These are phyloP conservation scores for Plasmodium yoelii DNA, from an alignment of 169 alveolate species.

Conservation along the genomic window DNA sequence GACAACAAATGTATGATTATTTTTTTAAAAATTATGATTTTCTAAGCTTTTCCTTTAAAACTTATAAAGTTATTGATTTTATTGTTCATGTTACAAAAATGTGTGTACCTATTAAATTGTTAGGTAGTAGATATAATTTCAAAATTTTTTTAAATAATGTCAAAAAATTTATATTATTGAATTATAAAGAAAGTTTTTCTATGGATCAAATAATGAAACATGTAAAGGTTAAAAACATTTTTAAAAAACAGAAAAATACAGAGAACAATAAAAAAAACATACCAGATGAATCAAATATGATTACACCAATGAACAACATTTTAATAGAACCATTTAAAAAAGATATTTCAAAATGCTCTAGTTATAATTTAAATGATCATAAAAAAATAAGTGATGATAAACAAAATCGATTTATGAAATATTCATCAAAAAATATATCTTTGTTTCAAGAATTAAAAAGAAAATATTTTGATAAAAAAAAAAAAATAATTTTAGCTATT, in stretches of 20 bases:
- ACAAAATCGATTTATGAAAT: not conserved
- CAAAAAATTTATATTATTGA: constrained; percentile 52
- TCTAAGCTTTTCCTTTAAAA: constrained; percentile 48
- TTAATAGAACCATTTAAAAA: no score
- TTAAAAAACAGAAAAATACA: constrained; percentile 9
- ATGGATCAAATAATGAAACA: constrained; percentile 72
- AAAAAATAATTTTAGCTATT: constrained; percentile 35
- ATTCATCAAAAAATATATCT: not conserved
- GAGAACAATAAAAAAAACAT: no score
- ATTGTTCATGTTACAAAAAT: constrained; percentile 47
- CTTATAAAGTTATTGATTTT: constrained; percentile 49
- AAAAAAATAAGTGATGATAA: no score
- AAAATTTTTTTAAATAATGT: constrained; percentile 73
- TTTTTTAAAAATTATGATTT: constrained; percentile 75
- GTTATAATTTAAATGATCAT: no score
- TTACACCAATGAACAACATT: no score
- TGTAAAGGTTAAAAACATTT: constrained; percentile 43
- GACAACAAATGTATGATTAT: constrained; percentile 48
- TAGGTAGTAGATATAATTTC: constrained; percentile 70
- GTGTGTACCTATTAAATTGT: constrained; percentile 68
- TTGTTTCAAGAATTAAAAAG: constrained; percentile 20
- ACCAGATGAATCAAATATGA: not conserved
- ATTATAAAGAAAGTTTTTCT: constrained; percentile 68
- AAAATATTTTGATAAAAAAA: constrained; percentile 22
- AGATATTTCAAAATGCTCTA: no score